Conservation (phyloP, 2,329 filamentous ascomycete species). For the Colletotrichum sansevieriae region DNA sequence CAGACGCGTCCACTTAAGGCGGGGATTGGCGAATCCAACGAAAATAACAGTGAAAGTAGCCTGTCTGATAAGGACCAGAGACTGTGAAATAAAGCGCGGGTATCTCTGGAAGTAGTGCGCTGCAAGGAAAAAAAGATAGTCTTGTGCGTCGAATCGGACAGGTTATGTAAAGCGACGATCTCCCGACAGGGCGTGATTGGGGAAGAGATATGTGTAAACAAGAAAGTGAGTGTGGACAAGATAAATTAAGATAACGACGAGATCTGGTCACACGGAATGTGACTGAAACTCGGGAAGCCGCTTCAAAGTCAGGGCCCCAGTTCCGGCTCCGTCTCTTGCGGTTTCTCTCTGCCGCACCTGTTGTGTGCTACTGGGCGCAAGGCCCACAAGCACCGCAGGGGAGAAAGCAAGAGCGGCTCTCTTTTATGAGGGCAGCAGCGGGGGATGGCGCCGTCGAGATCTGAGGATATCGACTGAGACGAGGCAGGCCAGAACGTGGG, state of each 20-base stretch:
- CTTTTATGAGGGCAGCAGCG: conserved; percentile 15
- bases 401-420: conserved; percentile 15
- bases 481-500: conserved; percentile 31
- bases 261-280: conserved; percentile 33
- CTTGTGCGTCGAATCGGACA: conserved; percentile 4
- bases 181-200: conserved; percentile 1
- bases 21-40: background rate
- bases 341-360: conserved; percentile 28
- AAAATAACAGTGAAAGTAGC: background rate
- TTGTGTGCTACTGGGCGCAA: conserved; percentile 33
- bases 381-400: conserved; percentile 36
- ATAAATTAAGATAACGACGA: conserved; percentile 11
- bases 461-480: conserved; percentile 22
- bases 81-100: conserved; percentile 30
- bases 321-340: conserved; percentile 7
- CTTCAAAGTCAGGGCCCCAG: conserved; percentile 13
- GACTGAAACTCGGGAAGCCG: conserved; percentile 31
- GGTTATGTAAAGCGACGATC: conserved; percentile 7
- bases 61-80: background rate
- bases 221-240: conserved; percentile 4
- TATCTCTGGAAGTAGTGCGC: conserved; percentile 38
- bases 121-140: conserved; percentile 2
- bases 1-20: conserved; percentile 1
- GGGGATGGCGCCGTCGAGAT: conserved; percentile 2
- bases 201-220: conserved; percentile 11